A percentile compares a stretch with the other conserved stretches of the same genome.
Conservation (phyloP, 768 basidiomycete species). For the Paxillus rubicundulus region DNA sequence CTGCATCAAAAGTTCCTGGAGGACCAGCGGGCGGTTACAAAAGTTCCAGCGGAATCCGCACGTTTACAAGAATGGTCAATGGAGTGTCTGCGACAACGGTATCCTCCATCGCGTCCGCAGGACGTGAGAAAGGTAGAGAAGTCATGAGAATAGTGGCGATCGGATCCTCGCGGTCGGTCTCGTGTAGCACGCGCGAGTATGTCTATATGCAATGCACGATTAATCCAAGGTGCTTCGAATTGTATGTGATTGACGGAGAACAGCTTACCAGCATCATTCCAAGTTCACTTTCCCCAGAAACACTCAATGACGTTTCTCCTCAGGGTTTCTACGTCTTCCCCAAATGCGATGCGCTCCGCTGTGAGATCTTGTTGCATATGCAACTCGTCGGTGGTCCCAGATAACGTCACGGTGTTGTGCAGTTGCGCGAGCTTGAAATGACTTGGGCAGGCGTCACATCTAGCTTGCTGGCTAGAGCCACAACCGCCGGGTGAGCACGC, state of each 20-base stretch:
- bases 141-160: neutral
- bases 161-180: no score
- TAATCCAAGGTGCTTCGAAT: neutral
- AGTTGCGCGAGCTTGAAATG: slow-evolving; percentile 63
- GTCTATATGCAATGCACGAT: neutral
- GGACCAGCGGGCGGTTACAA: slow-evolving; percentile 21
- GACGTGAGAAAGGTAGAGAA: neutral
- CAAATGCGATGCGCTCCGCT: slow-evolving; percentile 37
- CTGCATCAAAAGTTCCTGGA: slow-evolving; percentile 25
- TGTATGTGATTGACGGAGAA: neutral
- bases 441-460: slow-evolving; percentile 62
- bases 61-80: slow-evolving; percentile 23
- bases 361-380: slow-evolving; percentile 70
- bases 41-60: slow-evolving; percentile 12
- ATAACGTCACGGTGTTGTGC: slow-evolving; percentile 66
- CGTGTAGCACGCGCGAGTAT: neutral
- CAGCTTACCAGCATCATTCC: neutral
- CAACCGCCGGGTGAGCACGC: slow-evolving; percentile 47
- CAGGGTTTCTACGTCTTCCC: slow-evolving; percentile 26
- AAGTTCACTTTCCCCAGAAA: slow-evolving; percentile 28
- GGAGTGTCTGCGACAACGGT: slow-evolving; percentile 22
- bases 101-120: slow-evolving; percentile 6
- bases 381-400: slow-evolving; percentile 64
- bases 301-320: slow-evolving; percentile 24
- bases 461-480: slow-evolving; percentile 43